Conservation (phyloP, 1,284 basidiomycete species). For the Thecaphora thlaspeos region DNA sequence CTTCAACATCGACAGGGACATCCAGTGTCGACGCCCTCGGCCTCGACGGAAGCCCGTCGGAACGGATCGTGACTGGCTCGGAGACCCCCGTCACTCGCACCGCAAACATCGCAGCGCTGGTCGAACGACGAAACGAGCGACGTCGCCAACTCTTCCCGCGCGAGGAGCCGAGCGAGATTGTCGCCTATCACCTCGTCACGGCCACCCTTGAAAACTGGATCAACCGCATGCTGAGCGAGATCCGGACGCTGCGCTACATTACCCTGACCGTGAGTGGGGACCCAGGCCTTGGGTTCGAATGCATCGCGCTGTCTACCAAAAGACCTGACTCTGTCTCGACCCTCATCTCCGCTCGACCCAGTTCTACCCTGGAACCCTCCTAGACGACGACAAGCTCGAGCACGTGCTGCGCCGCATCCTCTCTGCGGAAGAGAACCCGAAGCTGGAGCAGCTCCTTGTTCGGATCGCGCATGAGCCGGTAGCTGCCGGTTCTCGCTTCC, state of each 20-base stretch:
- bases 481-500: constrained; percentile 18
- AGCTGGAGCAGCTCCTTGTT: constrained; percentile 16
- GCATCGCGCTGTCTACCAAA: too few species aligned
- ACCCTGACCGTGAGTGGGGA: constrained; percentile 17
- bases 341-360: neutral
- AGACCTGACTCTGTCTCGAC: neutral
- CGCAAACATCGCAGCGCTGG: neutral
- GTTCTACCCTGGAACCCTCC: constrained; percentile 29
- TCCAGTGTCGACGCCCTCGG: too few species aligned
- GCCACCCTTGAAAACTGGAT: constrained; percentile 34
- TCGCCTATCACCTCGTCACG: constrained; percentile 32
- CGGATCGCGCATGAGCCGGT: constrained; percentile 25
- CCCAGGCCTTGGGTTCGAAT: too few species aligned
- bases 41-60: too few species aligned
- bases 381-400: constrained; percentile 40
- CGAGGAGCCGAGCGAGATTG: constrained; percentile 13
- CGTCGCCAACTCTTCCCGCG: neutral
- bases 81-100: neutral
- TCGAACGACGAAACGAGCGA: too few species aligned
- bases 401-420: constrained; percentile 35
- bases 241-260: constrained; percentile 25
- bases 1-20: too few species aligned
- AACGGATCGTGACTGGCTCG: too few species aligned
- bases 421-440: constrained; percentile 11
- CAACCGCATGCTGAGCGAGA: constrained; percentile 16